phyloP scores from a whole-genome alignment of 1,139 yeast genomes.

The Zhuliangozyma blackwelliae region DNA sequence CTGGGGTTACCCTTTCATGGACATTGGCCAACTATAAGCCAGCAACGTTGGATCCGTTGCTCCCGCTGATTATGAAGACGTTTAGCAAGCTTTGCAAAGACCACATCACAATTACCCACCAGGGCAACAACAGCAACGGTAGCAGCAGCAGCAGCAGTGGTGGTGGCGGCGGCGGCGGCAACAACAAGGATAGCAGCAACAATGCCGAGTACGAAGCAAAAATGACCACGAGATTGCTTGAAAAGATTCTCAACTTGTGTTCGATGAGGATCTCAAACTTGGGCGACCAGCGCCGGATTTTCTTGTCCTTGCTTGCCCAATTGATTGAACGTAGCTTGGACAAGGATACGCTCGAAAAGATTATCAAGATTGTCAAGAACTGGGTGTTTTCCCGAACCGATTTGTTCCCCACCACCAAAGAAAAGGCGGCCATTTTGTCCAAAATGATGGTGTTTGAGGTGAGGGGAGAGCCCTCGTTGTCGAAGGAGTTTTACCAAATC shows the following conservation, averaged over 20 bases:
- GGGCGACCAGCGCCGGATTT: conserved; percentile 91
- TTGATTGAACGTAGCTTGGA: conserved; percentile 86
- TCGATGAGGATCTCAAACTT: conserved; percentile 76
- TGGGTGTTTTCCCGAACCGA: conserved; percentile 90
- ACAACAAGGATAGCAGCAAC: conserved; percentile 23
- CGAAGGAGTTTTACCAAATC: conserved; percentile 79
- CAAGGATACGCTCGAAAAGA: conserved; percentile 66
- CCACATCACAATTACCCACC: conserved; percentile 69
- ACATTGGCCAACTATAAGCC: conserved; percentile 75
- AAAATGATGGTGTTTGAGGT: conserved; percentile 93
- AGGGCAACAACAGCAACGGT: conserved; percentile 32
- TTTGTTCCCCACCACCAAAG: conserved; percentile 90
- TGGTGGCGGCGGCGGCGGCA: conserved; percentile 11
- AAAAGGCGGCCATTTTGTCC: conserved; percentile 88
- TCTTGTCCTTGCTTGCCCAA: conserved; percentile 81
- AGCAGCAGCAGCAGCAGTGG: conserved; percentile 25
- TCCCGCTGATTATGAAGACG: conserved; percentile 78
- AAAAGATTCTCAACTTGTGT: conserved; percentile 71
- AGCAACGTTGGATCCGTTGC: conserved; percentile 63
- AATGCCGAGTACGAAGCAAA: conserved; percentile 64
- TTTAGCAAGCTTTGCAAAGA: conserved; percentile 87
- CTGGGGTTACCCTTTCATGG: conserved; percentile 87
- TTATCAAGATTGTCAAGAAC: conserved; percentile 70
- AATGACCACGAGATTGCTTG: conserved; percentile 71
- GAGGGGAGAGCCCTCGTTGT: conserved; percentile 77